Percentiles rank a stretch among this genome's conserved stretches.
These are phyloP conservation scores for Globisporangium perplexum DNA, from an alignment of 352 stramenopile species.

Conservation along the genomic window DNA sequence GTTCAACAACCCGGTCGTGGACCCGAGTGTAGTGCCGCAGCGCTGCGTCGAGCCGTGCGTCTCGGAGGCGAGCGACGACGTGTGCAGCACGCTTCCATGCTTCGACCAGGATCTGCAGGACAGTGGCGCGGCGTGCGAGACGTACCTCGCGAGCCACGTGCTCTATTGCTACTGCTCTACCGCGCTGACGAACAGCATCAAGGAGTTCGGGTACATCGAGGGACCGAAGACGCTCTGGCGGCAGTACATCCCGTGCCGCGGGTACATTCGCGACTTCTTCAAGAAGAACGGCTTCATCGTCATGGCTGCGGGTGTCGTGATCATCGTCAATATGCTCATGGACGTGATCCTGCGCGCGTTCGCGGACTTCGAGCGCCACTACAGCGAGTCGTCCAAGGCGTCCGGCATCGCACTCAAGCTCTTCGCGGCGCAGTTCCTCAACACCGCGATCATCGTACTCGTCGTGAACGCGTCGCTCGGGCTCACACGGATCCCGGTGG, in stretches of 20 bases:
- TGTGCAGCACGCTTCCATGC: constrained; percentile 61
- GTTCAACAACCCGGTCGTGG: neutral
- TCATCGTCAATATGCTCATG: constrained; percentile 73
- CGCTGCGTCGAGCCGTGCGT: constrained; percentile 60
- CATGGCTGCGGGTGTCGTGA: constrained; percentile 51
- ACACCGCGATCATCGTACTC: constrained; percentile 73
- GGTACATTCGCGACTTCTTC: constrained; percentile 63
- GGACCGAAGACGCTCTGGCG: constrained; percentile 53
- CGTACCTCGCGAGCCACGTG: constrained; percentile 52
- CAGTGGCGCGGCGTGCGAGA: constrained; percentile 37
- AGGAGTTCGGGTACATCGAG: constrained; percentile 34
- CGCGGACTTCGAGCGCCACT: constrained; percentile 63
- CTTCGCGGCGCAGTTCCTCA: constrained; percentile 77
- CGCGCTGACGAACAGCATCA: constrained; percentile 41
- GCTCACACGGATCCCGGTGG: constrained; percentile 38
- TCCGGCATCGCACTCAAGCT: constrained; percentile 71
- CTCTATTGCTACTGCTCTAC: constrained; percentile 72
- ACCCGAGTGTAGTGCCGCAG: neutral
- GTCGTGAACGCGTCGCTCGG: constrained; percentile 35
- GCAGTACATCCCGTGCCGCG: constrained; percentile 44
- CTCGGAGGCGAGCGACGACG: constrained; percentile 36
- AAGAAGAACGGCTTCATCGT: constrained; percentile 66
- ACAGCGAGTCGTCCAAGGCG: constrained; percentile 75
- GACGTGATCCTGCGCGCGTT: constrained; percentile 66
- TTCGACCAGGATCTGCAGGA: constrained; percentile 39